phyloP scores from a whole-genome alignment of 495 filamentous ascomycete genomes.

The Lentithecium fluviatile region DNA sequence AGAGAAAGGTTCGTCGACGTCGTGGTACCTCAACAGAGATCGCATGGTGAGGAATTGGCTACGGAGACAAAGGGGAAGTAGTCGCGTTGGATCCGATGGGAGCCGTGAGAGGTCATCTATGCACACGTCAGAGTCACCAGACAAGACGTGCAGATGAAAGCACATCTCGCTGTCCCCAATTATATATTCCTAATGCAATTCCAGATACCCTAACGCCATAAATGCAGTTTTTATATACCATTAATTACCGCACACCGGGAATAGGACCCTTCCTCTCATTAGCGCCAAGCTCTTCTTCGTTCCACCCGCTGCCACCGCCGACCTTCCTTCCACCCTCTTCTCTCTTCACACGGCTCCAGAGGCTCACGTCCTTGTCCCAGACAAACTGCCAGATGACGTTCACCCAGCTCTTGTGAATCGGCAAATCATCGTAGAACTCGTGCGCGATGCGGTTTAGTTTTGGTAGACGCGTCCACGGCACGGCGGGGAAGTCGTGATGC shows the following conservation, averaged over 20 bases:
- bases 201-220: background rate
- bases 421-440: constrained; percentile 91
- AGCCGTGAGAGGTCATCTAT: no score
- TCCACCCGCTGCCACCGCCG: constrained; percentile 49
- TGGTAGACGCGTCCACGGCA: constrained; percentile 87
- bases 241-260: constrained; percentile 36
- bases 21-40: no score
- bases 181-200: background rate
- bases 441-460: constrained; percentile 72
- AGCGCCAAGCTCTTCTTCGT: constrained; percentile 54
- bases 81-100: no score
- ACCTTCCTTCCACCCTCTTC: constrained; percentile 73
- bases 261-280: constrained; percentile 37
- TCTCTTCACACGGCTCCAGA: constrained; percentile 91
- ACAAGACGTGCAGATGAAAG: no score
- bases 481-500: constrained; percentile 96
- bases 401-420: constrained; percentile 83
- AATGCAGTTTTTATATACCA: background rate
- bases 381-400: constrained; percentile 95
- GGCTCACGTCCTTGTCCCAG: constrained; percentile 78
- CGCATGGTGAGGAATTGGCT: no score
- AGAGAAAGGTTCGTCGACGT: no score
- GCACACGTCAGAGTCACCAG: no score
- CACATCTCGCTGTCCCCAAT: no score
- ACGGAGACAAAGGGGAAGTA: no score